phyloP scores from a whole-genome alignment of 2,329 filamentous ascomycete genomes.

The Fusarium mangiferae region DNA sequence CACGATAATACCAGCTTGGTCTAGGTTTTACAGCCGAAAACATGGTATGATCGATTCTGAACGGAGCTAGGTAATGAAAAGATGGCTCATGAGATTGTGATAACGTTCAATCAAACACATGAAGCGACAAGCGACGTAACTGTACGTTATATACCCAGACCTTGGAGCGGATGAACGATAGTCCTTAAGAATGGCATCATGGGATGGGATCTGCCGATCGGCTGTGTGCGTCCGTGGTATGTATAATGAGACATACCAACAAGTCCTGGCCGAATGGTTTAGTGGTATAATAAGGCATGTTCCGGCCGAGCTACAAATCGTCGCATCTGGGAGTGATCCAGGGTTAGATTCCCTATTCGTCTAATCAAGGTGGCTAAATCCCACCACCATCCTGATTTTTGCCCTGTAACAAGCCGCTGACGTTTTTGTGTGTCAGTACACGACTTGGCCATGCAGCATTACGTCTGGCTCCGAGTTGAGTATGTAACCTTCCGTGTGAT shows the following conservation, averaged over 20 bases:
- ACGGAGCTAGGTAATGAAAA: neutral
- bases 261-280: neutral
- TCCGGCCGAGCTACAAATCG: neutral
- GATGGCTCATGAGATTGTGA: neutral
- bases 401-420: neutral
- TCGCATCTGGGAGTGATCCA: constrained; percentile 1
- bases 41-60: neutral
- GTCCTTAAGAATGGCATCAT: neutral
- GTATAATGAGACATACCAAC: fast-evolving
- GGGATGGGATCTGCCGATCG: too few relatives aligned
- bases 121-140: neutral
- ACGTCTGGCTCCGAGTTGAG: neutral
- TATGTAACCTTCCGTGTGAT: fast-evolving
- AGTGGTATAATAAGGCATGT: neutral
- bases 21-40: neutral
- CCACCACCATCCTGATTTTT: neutral
- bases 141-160: neutral
- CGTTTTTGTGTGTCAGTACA: too few relatives aligned
- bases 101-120: neutral
- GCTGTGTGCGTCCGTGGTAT: neutral
- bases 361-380: neutral
- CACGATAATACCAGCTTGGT: neutral
- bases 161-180: neutral
- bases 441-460: too few relatives aligned
- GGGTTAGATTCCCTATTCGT: constrained; percentile 5